phyloP scores from a whole-genome alignment of 1,284 basidiomycete species.

The Tilletia walkeri region DNA sequence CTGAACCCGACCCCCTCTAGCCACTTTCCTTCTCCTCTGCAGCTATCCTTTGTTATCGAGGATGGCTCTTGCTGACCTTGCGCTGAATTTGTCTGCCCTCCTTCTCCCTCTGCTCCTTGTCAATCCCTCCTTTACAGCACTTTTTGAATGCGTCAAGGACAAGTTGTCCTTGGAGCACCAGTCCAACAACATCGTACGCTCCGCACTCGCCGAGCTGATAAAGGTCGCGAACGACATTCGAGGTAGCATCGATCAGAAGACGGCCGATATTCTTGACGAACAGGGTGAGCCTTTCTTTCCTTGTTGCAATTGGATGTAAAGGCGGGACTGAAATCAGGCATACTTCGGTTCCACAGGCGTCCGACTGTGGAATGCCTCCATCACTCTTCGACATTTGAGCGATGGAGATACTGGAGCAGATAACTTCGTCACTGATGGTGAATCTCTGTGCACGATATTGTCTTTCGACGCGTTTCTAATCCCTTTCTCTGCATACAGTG shows the following conservation, averaged over 20 bases:
- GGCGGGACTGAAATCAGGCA: neutral
- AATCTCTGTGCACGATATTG: neutral
- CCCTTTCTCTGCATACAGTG: neutral
- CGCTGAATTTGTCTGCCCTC: too few species aligned
- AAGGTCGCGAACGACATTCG: neutral
- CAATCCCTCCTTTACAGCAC: neutral
- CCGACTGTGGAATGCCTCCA: constrained; percentile 1
- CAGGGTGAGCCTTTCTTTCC: neutral
- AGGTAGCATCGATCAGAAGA: neutral
- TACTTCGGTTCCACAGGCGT: neutral
- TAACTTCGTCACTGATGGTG: neutral
- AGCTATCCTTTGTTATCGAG: too few species aligned
- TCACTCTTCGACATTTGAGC: neutral
- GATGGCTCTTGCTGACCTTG: too few species aligned
- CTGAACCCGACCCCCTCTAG: neutral
- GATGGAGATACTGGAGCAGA: neutral
- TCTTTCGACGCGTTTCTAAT: too few species aligned
- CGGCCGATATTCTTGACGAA: neutral
- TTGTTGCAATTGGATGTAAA: neutral
- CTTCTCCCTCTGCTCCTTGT: too few species aligned
- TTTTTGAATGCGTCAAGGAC: constrained; percentile 6
- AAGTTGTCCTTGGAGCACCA: neutral
- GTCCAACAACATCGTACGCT: neutral
- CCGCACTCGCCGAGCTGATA: constrained; percentile 3
- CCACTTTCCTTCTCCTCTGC: too few species aligned